Evolutionary conservation across 2,329 filamentous ascomycete genomes (phyloP).

Genomic region (Dactylellina parvicollis): DNA sequence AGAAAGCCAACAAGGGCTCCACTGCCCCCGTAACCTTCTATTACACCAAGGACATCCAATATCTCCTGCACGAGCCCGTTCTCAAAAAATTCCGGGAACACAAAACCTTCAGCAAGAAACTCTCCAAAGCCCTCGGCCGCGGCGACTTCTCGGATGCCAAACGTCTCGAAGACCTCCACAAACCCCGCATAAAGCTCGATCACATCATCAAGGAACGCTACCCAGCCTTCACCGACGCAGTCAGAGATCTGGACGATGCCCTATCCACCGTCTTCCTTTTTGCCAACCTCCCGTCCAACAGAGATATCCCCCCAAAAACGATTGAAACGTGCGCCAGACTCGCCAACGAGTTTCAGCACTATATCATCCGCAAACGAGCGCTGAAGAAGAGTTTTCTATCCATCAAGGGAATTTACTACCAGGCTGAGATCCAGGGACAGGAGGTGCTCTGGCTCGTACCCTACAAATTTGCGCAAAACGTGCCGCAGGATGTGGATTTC

Average conservation of each 20-base stretch:
- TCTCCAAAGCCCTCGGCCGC: constrained; percentile 86
- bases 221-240: constrained; percentile 92
- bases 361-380: constrained; percentile 89
- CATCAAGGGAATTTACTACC: constrained; percentile 99
- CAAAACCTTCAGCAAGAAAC: constrained; percentile 97
- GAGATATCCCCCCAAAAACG: constrained; percentile 90
- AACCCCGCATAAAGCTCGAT: constrained; percentile 88
- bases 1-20: constrained; percentile 92
- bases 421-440: constrained; percentile 95
- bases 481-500: constrained; percentile 95
- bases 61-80: constrained; percentile 94
- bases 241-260: constrained; percentile 95
- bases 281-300: constrained; percentile 90
- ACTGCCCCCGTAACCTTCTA: constrained; percentile 92
- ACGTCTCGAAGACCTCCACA: constrained; percentile 88
- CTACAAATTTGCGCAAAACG: constrained; percentile 95
- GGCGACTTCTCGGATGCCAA: constrained; percentile 90
- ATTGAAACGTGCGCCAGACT: constrained; percentile 93
- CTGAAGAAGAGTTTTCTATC: constrained; percentile 95
- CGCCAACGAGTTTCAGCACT: constrained; percentile 96
- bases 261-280: constrained; percentile 97
- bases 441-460: constrained; percentile 97
- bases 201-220: constrained; percentile 98
- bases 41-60: constrained; percentile 96
- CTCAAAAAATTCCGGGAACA: constrained; percentile 96